These are phyloP conservation scores for Alternaria sp. DNA, from an alignment of 2,329 filamentous ascomycete genomes.

Conservation along the genomic window DNA sequence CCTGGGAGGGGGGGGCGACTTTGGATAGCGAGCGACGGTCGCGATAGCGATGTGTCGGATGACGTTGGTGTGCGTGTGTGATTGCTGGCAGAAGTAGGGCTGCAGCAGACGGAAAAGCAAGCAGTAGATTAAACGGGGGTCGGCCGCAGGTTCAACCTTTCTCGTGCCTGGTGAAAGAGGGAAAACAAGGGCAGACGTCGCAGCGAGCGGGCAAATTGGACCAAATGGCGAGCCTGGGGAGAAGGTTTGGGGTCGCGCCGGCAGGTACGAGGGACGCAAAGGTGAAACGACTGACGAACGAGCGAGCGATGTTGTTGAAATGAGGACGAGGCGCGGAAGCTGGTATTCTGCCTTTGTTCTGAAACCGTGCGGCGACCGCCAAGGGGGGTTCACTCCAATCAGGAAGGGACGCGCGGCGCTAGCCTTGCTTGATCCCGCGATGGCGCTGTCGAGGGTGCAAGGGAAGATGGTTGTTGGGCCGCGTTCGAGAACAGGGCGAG, in stretches of 20 bases:
- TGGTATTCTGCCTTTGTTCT: constrained; percentile 37
- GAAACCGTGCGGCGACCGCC: constrained; percentile 38
- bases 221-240: background rate
- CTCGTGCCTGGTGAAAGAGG: constrained; percentile 36
- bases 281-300: constrained; percentile 50
- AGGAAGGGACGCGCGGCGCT: constrained; percentile 42
- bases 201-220: constrained; percentile 8
- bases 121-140: constrained; percentile 39
- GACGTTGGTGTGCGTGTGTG: background rate
- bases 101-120: constrained; percentile 1
- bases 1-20: constrained; percentile 13
- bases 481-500: constrained; percentile 33
- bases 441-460: constrained; percentile 25
- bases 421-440: constrained; percentile 16
- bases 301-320: constrained; percentile 30
- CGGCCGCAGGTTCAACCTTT: constrained; percentile 51
- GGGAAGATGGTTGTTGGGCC: constrained; percentile 30
- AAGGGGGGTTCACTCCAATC: constrained; percentile 38
- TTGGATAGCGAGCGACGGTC: constrained; percentile 23
- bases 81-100: constrained; percentile 18
- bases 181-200: constrained; percentile 22
- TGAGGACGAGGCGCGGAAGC: constrained; percentile 26
- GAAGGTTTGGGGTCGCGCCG: background rate
- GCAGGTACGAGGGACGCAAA: constrained; percentile 28
- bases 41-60: constrained; percentile 1